A percentile compares a stretch with the other conserved stretches of the same genome.
These are phyloP conservation scores for Vachellia collinsii DNA, from an alignment of 306 rosid species.

Conservation along the genomic window DNA sequence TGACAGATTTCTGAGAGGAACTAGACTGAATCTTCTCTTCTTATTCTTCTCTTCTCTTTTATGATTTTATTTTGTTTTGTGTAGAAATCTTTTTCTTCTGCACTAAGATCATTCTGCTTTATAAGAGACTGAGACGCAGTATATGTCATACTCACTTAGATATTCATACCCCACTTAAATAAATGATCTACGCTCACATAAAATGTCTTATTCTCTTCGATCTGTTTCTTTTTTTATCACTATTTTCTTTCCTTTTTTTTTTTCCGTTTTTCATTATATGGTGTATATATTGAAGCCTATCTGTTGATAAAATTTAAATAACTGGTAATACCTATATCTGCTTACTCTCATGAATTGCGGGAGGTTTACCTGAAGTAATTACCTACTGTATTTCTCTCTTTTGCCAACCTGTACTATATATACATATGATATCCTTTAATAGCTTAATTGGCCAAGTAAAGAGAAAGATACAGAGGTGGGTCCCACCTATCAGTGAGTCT, in stretches of 20 bases:
- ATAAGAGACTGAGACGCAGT: background rate
- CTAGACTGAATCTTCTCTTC: background rate
- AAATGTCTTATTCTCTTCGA: background rate
- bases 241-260: background rate
- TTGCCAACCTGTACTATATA: background rate
- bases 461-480: background rate
- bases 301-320: constrained; percentile 15
- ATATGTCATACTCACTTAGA: background rate
- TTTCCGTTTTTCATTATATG: no score
- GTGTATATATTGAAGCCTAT: background rate
- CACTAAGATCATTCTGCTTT: background rate
- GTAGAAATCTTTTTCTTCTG: background rate
- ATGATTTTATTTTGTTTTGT: background rate
- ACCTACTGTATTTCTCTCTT: constrained; percentile 7
- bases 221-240: background rate
- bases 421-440: no score
- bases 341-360: background rate
- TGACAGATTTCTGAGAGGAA: background rate
- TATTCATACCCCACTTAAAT: background rate
- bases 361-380: constrained; percentile 15
- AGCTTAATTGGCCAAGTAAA: background rate
- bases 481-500: background rate
- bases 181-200: background rate
- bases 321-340: background rate
- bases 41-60: background rate